These are phyloP conservation scores for Lentinus brumalis DNA, from an alignment of 768 basidiomycete species.

Conservation along the genomic window DNA sequence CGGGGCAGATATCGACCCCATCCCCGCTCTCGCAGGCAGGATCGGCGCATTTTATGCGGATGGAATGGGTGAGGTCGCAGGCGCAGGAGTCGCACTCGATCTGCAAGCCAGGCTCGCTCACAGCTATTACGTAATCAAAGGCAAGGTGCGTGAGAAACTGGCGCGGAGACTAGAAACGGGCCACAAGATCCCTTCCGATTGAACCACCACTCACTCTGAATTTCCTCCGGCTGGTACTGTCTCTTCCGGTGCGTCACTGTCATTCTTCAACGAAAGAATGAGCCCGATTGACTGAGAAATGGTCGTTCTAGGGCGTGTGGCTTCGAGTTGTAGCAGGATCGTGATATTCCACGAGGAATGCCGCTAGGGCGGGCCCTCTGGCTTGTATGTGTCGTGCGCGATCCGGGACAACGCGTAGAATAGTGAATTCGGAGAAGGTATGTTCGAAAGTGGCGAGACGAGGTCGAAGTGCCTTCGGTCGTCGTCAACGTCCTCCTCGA, in stretches of 20 bases:
- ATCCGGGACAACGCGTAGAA: neutral
- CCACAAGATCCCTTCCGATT: constrained; percentile 10
- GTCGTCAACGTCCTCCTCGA: neutral
- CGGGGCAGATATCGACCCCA: constrained; percentile 91
- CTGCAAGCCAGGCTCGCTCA: constrained; percentile 81
- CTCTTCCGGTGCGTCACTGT: constrained; percentile 36
- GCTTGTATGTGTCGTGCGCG: neutral
- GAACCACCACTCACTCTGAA: constrained; percentile 29
- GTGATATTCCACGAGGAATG: neutral
- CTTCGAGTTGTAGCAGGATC: neutral
- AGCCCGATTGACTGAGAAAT: constrained; percentile 5
- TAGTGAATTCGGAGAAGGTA: neutral
- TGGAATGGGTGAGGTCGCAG: constrained; percentile 92
- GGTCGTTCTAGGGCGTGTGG: neutral
- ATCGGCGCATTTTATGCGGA: constrained; percentile 95
- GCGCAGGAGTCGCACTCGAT: constrained; percentile 84
- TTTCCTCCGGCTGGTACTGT: constrained; percentile 36
- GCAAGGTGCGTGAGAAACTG: constrained; percentile 27
- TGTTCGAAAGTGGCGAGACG: neutral
- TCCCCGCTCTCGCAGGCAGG: constrained; percentile 68
- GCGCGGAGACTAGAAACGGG: constrained; percentile 16
- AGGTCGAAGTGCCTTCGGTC: neutral
- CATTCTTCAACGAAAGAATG: constrained; percentile 23
- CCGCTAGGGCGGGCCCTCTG: constrained; percentile 4
- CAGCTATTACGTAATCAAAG: constrained; percentile 46